Percentiles rank a stretch among this genome's conserved stretches.
These are phyloP conservation scores for Dendrobium huoshanense DNA, from an alignment of 106 monocot species.

Conservation along the genomic window DNA sequence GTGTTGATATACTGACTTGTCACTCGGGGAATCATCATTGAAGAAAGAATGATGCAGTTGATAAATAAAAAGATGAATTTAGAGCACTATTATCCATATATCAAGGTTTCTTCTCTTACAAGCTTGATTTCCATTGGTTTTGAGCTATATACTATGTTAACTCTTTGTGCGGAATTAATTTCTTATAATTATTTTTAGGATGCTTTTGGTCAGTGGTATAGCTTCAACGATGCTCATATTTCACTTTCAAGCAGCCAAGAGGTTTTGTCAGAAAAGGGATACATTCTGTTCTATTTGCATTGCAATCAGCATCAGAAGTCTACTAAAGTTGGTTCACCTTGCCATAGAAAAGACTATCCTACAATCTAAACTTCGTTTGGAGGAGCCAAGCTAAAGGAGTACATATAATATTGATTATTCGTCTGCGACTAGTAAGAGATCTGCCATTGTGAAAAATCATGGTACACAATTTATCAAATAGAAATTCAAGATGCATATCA, in stretches of 20 bases:
- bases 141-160: background rate
- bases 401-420: slow-evolving; percentile 11
- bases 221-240: slow-evolving; percentile 92
- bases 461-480: slow-evolving; percentile 18
- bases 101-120: slow-evolving; percentile 47
- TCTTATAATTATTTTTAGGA: slow-evolving; percentile 44
- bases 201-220: slow-evolving; percentile 82
- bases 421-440: slow-evolving; percentile 9
- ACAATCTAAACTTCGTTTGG: slow-evolving; percentile 6
- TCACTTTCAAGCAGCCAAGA: slow-evolving; percentile 70
- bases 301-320: slow-evolving; percentile 37
- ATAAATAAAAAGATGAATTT: slow-evolving; percentile 5
- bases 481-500: slow-evolving; percentile 15
- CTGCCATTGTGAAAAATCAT: slow-evolving; percentile 13
- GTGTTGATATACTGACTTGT: no score
- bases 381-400: slow-evolving; percentile 16
- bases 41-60: no score
- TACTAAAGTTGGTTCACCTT: slow-evolving; percentile 26
- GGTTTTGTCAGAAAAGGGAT: slow-evolving; percentile 91
- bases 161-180: background rate
- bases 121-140: slow-evolving; percentile 1
- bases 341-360: slow-evolving; percentile 14
- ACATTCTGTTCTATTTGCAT: slow-evolving; percentile 80
- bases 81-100: slow-evolving; percentile 96
- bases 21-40: no score